Percentiles rank a stretch among this genome's conserved stretches.
These are phyloP conservation scores for Lizanozyma gosingica DNA, from an alignment of 1,139 yeast species.

Conservation along the genomic window DNA sequence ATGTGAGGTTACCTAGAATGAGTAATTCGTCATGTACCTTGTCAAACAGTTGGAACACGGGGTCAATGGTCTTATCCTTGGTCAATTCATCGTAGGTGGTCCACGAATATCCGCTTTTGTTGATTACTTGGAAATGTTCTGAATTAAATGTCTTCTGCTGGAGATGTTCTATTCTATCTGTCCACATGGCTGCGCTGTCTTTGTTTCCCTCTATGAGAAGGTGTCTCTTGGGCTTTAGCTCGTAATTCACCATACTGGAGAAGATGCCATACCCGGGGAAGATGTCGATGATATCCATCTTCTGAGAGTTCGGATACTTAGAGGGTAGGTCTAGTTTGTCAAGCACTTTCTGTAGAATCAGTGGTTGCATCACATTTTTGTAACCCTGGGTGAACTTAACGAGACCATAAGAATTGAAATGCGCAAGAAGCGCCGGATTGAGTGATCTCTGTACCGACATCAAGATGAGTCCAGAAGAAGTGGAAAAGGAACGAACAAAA, in stretches of 20 bases:
- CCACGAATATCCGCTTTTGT: slow-evolving; percentile 31
- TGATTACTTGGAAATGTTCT: slow-evolving; percentile 23
- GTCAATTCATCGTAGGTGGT: slow-evolving; percentile 19
- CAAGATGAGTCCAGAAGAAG: not conserved
- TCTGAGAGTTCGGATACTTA: slow-evolving; percentile 24
- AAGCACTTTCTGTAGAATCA: slow-evolving; percentile 14
- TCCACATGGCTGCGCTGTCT: slow-evolving; percentile 18
- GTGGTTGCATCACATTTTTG: not conserved
- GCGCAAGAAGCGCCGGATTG: slow-evolving; percentile 21
- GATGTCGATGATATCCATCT: slow-evolving; percentile 31
- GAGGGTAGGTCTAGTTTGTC: slow-evolving; percentile 24
- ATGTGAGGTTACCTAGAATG: slow-evolving; percentile 56
- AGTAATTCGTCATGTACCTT: slow-evolving; percentile 56
- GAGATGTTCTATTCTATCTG: slow-evolving; percentile 15
- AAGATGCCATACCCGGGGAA: slow-evolving; percentile 33
- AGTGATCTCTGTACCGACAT: slow-evolving; percentile 16
- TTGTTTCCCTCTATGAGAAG: slow-evolving; percentile 24
- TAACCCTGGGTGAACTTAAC: not conserved
- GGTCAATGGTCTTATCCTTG: slow-evolving; percentile 30
- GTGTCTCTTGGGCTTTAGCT: slow-evolving; percentile 33
- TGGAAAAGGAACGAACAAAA: too few species aligned
- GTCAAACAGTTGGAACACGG: slow-evolving; percentile 29
- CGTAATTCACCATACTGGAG: slow-evolving; percentile 35
- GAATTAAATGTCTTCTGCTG: slow-evolving; percentile 14
- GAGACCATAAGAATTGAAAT: slow-evolving; percentile 7